These are phyloP conservation scores for Fusarium hostae DNA, from an alignment of 2,329 filamentous ascomycete species.

Conservation along the genomic window DNA sequence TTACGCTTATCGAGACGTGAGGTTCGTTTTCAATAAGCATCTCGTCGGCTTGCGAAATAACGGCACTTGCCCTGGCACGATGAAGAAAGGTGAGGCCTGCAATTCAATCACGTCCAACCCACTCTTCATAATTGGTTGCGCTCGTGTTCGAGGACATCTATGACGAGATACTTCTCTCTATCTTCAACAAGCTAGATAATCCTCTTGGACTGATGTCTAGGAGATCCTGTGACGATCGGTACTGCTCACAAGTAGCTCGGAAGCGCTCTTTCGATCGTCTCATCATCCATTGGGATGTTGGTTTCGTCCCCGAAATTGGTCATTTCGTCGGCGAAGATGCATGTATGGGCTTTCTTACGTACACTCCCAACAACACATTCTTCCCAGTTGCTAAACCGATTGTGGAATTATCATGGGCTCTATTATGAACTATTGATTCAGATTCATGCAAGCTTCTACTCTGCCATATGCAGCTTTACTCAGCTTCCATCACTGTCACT, in stretches of 20 bases:
- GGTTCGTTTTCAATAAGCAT: no score
- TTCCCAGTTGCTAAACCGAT: accelerated
- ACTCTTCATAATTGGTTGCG: background rate
- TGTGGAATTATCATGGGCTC: background rate
- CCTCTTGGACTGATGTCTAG: accelerated
- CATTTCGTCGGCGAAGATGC: accelerated
- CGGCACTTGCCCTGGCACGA: accelerated
- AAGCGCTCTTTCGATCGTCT: accelerated
- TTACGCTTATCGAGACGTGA: no score
- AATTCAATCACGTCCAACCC: background rate
- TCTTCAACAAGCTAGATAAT: accelerated
- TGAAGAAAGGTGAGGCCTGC: background rate
- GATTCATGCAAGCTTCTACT: background rate
- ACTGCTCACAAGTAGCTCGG: accelerated
- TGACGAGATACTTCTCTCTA: accelerated
- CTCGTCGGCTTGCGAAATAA: background rate
- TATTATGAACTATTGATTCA: background rate
- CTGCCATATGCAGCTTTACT: no score
- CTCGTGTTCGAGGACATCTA: accelerated
- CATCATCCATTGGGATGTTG: background rate
- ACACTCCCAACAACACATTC: accelerated
- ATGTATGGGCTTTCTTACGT: background rate
- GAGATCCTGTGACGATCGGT: background rate
- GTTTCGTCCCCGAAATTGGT: background rate
- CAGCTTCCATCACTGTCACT: no score